phyloP scores from a whole-genome alignment of 78 protist genomes.

The Protostelium mycophagum region DNA sequence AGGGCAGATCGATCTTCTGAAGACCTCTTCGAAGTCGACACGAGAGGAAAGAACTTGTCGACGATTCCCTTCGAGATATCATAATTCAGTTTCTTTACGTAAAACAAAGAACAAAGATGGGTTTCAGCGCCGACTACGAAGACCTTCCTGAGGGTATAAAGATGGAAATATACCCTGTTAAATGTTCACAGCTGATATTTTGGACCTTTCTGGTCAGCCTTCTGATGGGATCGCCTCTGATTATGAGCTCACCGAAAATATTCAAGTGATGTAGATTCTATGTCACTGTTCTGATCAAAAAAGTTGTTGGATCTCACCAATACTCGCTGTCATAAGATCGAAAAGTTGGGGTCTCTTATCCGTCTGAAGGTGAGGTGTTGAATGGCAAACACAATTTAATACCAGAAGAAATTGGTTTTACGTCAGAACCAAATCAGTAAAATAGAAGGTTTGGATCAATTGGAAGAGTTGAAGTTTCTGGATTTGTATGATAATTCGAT shows the following conservation, averaged over 20 bases:
- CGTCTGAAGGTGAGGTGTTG: background rate
- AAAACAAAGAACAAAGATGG: too few relatives aligned
- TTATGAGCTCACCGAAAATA: background rate
- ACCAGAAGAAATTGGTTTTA: constrained; percentile 29
- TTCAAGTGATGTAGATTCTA: background rate
- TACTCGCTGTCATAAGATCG: background rate
- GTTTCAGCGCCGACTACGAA: too few relatives aligned
- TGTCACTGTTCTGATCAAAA: too few relatives aligned
- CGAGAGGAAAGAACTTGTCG: background rate
- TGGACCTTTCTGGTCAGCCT: background rate
- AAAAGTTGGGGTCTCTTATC: background rate
- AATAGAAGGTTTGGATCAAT: constrained; percentile 34
- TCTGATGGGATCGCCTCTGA: background rate
- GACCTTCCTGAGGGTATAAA: background rate
- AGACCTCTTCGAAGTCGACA: background rate
- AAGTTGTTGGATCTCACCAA: background rate
- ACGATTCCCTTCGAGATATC: background rate
- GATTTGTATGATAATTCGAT: constrained; percentile 48
- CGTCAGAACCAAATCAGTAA: constrained; percentile 41
- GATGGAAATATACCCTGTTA: background rate
- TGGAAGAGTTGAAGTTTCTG: background rate
- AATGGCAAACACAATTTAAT: background rate
- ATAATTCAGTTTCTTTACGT: too few relatives aligned
- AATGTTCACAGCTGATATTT: background rate
- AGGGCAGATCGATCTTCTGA: background rate